A percentile compares a stretch with the other conserved stretches of the same genome.
These are phyloP conservation scores for Massariosphaeria phaeospora DNA, from an alignment of 495 filamentous ascomycete genomes.

Conservation along the genomic window DNA sequence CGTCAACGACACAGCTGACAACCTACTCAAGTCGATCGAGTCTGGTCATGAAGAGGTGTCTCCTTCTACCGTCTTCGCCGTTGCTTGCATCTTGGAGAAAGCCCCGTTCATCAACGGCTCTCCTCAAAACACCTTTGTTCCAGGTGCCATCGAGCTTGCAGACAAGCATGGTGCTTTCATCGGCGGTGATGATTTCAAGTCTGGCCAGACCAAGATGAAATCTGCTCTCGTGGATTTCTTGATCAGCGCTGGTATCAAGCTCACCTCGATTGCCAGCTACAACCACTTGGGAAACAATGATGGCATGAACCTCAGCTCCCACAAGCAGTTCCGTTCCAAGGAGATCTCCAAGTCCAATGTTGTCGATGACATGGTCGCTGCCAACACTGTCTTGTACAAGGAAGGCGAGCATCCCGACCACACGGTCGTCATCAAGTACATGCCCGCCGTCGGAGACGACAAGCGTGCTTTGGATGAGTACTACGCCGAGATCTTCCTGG, in stretches of 20 bases:
- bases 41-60: conserved; percentile 80
- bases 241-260: conserved; percentile 97
- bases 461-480: conserved; percentile 99
- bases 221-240: conserved; percentile 97
- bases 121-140: conserved; percentile 98
- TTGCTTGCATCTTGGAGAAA: conserved; percentile 85
- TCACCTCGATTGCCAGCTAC: conserved; percentile 98
- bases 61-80: conserved; percentile 92
- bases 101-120: conserved; percentile 98
- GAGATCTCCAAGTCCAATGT: conserved; percentile 99
- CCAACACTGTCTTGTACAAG: conserved; percentile 85
- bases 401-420: conserved; percentile 56
- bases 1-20: conserved; percentile 94
- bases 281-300: conserved; percentile 99
- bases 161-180: conserved; percentile 85
- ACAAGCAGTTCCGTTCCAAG: conserved; percentile 98
- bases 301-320: conserved; percentile 95
- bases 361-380: conserved; percentile 98
- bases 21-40: conserved; percentile 82
- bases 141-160: conserved; percentile 85
- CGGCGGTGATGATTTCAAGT: conserved; percentile 99
- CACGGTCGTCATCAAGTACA: conserved; percentile 63
- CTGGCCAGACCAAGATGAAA: conserved; percentile 99
- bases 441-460: conserved; percentile 98
- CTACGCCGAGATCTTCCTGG: conserved; percentile 98